Conservation (phyloP, 108 stramenopile species). For the Nitzschia sp. region DNA sequence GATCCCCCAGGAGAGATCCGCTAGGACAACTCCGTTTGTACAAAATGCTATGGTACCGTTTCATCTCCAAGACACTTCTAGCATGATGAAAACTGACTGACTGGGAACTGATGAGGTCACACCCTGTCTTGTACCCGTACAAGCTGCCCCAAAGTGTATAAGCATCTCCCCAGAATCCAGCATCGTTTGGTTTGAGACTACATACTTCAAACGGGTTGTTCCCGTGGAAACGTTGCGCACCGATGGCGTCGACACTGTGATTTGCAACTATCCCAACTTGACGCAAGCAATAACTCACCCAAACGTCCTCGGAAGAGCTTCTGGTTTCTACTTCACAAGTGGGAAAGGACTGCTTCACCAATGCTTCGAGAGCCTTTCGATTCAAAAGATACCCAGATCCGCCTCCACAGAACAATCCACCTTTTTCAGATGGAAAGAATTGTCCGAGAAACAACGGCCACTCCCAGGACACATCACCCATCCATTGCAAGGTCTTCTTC, state of each 20-base stretch:
- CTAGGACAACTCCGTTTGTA: constrained; percentile 25
- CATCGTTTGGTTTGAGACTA: constrained; percentile 2
- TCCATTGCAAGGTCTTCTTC: too few relatives aligned
- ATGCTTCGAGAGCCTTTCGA: constrained; percentile 33
- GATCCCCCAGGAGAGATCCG: constrained; percentile 3
- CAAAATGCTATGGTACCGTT: constrained; percentile 34
- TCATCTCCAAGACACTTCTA: constrained; percentile 10
- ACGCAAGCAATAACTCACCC: constrained; percentile 23
- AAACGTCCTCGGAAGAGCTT: constrained; percentile 32
- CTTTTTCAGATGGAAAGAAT: neutral
- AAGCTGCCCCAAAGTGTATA: constrained; percentile 9
- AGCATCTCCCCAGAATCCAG: neutral
- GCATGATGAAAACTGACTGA: constrained; percentile 19
- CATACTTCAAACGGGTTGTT: constrained; percentile 13
- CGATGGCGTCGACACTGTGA: constrained; percentile 26
- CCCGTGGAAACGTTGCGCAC: constrained; percentile 32
- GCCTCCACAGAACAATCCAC: constrained; percentile 46
- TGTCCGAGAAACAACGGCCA: too few relatives aligned
- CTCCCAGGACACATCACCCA: too few relatives aligned
- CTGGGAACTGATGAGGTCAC: constrained; percentile 11
- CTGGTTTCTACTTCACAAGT: neutral
- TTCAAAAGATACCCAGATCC: constrained; percentile 64
- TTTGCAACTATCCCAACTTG: constrained; percentile 16
- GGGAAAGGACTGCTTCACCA: constrained; percentile 42
- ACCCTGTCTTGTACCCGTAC: constrained; percentile 15